These are phyloP conservation scores for Trichomonascus vanleenenianus DNA, from an alignment of 805 yeast genomes.

Conservation along the genomic window DNA sequence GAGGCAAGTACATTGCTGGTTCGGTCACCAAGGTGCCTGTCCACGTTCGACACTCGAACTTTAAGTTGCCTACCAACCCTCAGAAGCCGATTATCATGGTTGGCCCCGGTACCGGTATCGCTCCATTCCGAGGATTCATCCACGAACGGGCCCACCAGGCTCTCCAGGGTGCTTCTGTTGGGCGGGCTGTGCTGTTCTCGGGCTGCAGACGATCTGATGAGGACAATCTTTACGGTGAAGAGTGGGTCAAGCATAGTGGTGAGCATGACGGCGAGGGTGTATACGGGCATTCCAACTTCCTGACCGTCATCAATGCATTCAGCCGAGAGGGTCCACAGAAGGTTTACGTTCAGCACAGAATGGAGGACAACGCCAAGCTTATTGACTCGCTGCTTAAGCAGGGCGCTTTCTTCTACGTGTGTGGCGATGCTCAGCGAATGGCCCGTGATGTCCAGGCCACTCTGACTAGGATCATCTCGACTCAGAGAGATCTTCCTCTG, in stretches of 20 bases:
- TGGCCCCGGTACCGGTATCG: conserved; percentile 99
- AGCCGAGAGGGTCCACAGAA: conserved; percentile 62
- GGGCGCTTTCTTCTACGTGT: conserved; percentile 88
- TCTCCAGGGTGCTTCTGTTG: conserved; percentile 47
- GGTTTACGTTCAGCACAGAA: conserved; percentile 79
- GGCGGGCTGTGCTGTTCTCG: conserved; percentile 69
- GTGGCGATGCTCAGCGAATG: conserved; percentile 96
- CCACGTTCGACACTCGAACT: conserved; percentile 90
- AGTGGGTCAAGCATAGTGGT: conserved; percentile 64
- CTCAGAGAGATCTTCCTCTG: conserved; percentile 53
- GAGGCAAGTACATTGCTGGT: conserved; percentile 40
- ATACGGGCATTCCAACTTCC: conserved; percentile 18
- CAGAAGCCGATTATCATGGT: conserved; percentile 79
- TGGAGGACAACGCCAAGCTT: conserved; percentile 40
- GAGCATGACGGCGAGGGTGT: conserved; percentile 10
- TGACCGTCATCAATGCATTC: conserved; percentile 71
- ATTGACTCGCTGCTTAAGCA: conserved; percentile 44
- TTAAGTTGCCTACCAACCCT: conserved; percentile 85
- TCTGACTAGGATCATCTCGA: conserved; percentile 52
- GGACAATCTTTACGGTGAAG: conserved; percentile 81
- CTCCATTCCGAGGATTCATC: conserved; percentile 93
- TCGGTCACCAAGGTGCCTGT: conserved; percentile 61
- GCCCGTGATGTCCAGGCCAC: conserved; percentile 85
- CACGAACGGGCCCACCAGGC: conserved; percentile 70
- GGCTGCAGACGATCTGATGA: conserved; percentile 78